Evolutionary conservation across 2,329 filamentous ascomycete species (phyloP), one percentile per base, ranked within the genome.

Genomic region (Neonectria coccinea): DNA sequence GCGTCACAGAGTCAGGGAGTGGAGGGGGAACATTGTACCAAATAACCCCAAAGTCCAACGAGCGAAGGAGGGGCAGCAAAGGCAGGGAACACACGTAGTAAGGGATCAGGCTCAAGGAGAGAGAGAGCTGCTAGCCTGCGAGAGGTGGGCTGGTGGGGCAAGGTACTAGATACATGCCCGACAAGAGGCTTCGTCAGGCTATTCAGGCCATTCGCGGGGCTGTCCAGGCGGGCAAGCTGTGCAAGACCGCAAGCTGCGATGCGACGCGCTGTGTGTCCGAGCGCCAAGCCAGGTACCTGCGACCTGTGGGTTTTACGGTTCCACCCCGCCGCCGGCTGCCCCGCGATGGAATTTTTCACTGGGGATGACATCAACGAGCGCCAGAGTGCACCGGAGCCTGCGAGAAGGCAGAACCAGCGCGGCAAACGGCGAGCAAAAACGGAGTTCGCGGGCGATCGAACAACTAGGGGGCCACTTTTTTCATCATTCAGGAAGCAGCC

Each of bases 331-430:
- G 54, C 31, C 65, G 59, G 63, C 31, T 74, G 74, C 75, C 74
- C 74, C 74, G 69, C 73, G 69, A 65, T 74, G 72, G 73, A 77
- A 76, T 66, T 72, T 76, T 76, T 66, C 45, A 25, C 44, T 39
- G 65, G 56, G 60, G 61, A 76, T 77, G 75, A 77, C 75, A 75
- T 77, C 75, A 75, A 72, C 59, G 57, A 68, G 69, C 60, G 27
- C n/a, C 47, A 50, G 27, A 62, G 20, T 27, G 45, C 31, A 51
- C 18, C 6, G 16, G 36, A 39, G 36, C 36, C 36, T 39, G 33
- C 33, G 14, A 58, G 48, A 64, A 56, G 14, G 1, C 3, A 58
- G 52, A 64, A 58, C 59, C 48, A 27, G 20, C 51, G 29, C 25
- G 56, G 51, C 48, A 50, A 47, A 45, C 45, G 12, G 16, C 16